Evolutionary conservation across 805 yeast genomes (phyloP), one percentile per base, ranked within the genome.

Genomic region (Candida taoyuanica): DNA sequence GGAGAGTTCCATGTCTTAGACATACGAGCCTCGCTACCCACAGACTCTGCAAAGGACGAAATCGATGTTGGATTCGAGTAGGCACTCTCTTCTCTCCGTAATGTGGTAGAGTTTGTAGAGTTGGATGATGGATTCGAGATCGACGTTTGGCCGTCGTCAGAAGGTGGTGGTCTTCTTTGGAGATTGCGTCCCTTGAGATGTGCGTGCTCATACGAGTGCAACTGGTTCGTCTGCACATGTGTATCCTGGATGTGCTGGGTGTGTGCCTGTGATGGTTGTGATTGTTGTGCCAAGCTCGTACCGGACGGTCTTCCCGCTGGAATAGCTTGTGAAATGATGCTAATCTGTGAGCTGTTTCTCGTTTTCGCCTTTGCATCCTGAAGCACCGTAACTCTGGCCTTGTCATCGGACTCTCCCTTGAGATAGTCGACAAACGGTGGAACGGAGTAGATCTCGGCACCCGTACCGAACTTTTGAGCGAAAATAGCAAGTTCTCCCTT

Each of bases 351-450:
- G 7, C 44, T 46, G 3, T 42, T 32, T 46, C 55, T 46, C 55
- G 25, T 69, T 67, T 14, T 61, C 48, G 49, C 39, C 42, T 17
- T 49, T 29, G 14, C 31, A 20, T 21, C 42, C 9, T 31, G 34
- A 15, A 43, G 23, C 7, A 33, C 31, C 3, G 28, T 40, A 17
- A 23, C 39, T 31, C 26, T 33, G 6, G 20, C 31, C 13, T 41
- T 52, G 17, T 59, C 67, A 13, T 64, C 56, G 16, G 55, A 47
- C 28, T 63, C 65, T 5, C 75, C 76, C 29, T 63, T 62, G 3
- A 70, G 53, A 53, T 60, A 85, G 53, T 86, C 86, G 24, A 81
- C 66, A 50, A 81, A 85, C 44, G 64, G 68, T 2, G 85, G 79
- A 1, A 84, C 76, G 6, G 71, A 68, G 39, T 68, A 68, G 26